These are phyloP conservation scores for Fonsecaea nubica DNA, from an alignment of 2,329 filamentous ascomycete genomes.

Conservation along the genomic window DNA sequence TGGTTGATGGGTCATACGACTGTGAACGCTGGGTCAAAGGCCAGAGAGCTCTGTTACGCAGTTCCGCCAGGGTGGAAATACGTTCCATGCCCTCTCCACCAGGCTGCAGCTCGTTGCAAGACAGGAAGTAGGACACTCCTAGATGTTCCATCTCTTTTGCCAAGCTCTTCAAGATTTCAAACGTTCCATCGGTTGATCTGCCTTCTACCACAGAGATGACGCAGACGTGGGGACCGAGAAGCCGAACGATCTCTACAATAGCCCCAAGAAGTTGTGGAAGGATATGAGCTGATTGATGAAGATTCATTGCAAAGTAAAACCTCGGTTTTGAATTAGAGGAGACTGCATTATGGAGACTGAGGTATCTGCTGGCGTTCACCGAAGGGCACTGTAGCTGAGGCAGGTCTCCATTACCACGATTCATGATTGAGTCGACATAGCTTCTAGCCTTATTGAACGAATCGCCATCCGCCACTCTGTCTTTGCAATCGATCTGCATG, in stretches of 20 bases:
- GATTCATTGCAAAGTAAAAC: conserved; percentile 63
- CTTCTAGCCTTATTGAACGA: conserved; percentile 1
- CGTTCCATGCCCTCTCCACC: conserved; percentile 48
- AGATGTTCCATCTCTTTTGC: conserved; percentile 48
- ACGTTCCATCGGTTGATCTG: conserved; percentile 62
- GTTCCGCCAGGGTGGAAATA: conserved; percentile 56
- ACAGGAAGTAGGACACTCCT: conserved; percentile 39
- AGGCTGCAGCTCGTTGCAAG: conserved; percentile 54
- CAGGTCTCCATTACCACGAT: background rate
- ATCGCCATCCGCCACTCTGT: background rate
- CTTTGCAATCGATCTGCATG: conserved; percentile 11
- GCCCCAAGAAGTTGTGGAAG: conserved; percentile 61
- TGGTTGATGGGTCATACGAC: conserved; percentile 47
- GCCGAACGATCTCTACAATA: conserved; percentile 58
- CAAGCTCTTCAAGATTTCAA: conserved; percentile 57
- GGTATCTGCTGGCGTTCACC: conserved; percentile 20
- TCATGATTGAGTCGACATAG: conserved; percentile 17
- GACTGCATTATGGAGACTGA: background rate
- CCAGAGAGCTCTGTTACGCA: conserved; percentile 61
- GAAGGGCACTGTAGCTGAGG: conserved; percentile 18
- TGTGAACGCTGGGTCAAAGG: conserved; percentile 49
- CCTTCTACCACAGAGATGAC: conserved; percentile 64
- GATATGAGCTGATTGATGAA: conserved; percentile 54
- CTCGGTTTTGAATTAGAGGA: conserved; percentile 8
- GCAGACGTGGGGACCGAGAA: conserved; percentile 59